Evolutionary conservation across 1,284 basidiomycete species (phyloP).

Genomic region (Marasmius tenuissimus): DNA sequence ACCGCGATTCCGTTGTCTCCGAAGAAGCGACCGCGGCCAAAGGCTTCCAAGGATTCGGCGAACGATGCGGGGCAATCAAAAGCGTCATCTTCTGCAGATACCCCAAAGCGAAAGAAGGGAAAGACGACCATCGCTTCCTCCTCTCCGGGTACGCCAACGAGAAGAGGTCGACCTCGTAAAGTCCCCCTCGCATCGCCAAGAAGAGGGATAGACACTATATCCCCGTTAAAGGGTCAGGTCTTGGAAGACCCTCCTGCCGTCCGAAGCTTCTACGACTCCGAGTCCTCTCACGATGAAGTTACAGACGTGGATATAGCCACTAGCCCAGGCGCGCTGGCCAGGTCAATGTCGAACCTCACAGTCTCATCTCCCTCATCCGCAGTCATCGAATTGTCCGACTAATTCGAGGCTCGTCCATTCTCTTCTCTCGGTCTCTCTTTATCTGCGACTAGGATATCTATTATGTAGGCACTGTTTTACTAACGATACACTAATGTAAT

Average conservation of each 20-base stretch:
- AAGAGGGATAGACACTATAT: neutral
- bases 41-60: slow-evolving; percentile 20
- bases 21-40: neutral
- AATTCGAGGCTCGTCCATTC: neutral
- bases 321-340: neutral
- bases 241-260: neutral
- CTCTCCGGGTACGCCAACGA: neutral
- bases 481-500: slow-evolving; percentile 1
- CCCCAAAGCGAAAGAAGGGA: slow-evolving; percentile 14
- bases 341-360: slow-evolving; percentile 15
- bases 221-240: neutral
- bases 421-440: neutral
- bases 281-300: neutral
- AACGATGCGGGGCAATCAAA: slow-evolving; percentile 27
- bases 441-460: neutral
- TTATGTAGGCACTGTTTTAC: neutral
- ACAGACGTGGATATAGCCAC: neutral
- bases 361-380: slow-evolving; percentile 10
- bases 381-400: slow-evolving; percentile 7
- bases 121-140: neutral
- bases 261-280: neutral
- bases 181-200: neutral
- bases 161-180: slow-evolving; percentile 1
- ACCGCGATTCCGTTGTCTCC: neutral
- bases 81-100: neutral